Evolutionary conservation across 768 basidiomycete species (phyloP), one percentile per base, ranked within the genome.

Genomic region (Boletellus emodensis): DNA sequence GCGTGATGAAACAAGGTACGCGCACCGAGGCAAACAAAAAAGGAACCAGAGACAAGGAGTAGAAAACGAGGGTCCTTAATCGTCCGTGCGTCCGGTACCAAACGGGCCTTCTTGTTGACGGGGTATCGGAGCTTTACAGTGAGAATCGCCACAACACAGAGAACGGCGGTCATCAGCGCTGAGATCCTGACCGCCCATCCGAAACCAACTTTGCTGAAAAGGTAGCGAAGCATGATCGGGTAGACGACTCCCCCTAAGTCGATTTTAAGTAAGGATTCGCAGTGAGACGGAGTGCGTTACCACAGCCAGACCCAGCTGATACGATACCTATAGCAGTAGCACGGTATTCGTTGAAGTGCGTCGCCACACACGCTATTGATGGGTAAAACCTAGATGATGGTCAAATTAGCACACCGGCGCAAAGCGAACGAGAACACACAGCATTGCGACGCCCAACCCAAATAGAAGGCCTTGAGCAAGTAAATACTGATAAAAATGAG

Each of bases 241-340:
- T 80, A 87, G n/a, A 84, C 67, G 3, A 86, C 82, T 10, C 85
- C 85, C 20, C 88, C 88, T 79, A 59, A 44, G 30, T 20, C 20
- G 3, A 49, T 32, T 26, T 50, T 57, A 18, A 60, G 68, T 44
- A 44, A 47, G 37, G 56, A 66, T 57, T 48, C 51, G 38, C 57
- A 59, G 17, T 1, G 5, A n/a, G 48, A 51, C 44, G 48, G 50
- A 44, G 45, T 9, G 46, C 46, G 20, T 53, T 51, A 82, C 84
- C 84, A 49, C 79, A 62, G 49, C 84, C 79, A 22, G 83, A 83
- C n/a, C 89, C 89, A 32, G 86, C 79, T 1, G 79, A 74, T 15
- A 81, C 83, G 48, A 91, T 69, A 2, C 89, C 89, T 34, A 86
- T 70, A 0, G 88, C 86, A 2, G 87, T 83, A 3, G 84, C 85